A percentile compares a stretch with the other conserved stretches of the same genome.
Evolutionary conservation across 352 stramenopile genomes (phyloP).

Genomic region (Phytophthora fragariae): DNA sequence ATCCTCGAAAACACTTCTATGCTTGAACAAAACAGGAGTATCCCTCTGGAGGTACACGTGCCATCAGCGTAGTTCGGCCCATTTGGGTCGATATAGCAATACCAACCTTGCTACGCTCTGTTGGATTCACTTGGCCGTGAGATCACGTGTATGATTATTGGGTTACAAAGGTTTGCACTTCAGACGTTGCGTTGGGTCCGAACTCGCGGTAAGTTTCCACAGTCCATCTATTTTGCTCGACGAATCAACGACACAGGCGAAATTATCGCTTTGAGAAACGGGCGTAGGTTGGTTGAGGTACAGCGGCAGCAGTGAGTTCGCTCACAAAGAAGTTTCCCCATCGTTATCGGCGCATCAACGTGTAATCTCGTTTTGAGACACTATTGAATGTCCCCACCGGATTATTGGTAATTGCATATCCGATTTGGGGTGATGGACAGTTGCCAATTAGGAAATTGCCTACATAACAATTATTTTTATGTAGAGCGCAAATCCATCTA

Average conservation of each 20-base stretch:
- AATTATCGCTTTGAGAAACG: neutral
- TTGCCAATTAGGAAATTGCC: neutral
- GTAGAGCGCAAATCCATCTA: neutral
- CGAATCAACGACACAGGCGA: neutral
- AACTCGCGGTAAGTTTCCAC: neutral
- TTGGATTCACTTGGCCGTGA: neutral
- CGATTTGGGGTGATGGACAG: neutral
- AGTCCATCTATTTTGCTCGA: neutral
- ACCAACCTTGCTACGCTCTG: neutral
- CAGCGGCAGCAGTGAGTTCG: neutral
- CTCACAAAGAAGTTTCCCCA: constrained; percentile 8
- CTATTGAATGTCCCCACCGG: constrained; percentile 39
- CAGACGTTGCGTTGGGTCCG: no score
- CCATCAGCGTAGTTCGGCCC: neutral
- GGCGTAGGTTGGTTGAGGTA: neutral
- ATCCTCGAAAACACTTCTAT: neutral
- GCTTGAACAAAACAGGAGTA: neutral
- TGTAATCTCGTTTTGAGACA: constrained; percentile 36
- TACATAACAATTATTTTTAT: neutral
- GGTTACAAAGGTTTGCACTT: neutral
- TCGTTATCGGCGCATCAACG: constrained; percentile 5
- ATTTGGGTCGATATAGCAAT: constrained; percentile 2
- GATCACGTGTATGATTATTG: neutral
- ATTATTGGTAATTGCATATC: constrained; percentile 28
- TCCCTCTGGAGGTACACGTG: neutral